These are phyloP conservation scores for Symbiodinium pilosum DNA, from an alignment of 73 alveolate genomes.

Conservation along the genomic window DNA sequence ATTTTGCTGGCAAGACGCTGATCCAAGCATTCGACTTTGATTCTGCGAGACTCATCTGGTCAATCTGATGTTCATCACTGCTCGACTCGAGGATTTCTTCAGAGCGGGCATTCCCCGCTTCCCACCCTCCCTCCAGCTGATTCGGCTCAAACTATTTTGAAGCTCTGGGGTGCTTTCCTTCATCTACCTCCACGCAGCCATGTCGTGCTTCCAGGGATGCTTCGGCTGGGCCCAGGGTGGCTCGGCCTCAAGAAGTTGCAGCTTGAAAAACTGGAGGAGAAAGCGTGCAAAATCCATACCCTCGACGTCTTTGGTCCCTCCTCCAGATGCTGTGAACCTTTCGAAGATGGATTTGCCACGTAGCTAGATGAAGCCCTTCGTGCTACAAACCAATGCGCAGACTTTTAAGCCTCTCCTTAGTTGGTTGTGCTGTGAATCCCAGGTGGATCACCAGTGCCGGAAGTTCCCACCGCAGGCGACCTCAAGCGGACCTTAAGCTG, in stretches of 20 bases:
- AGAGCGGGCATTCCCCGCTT: no score
- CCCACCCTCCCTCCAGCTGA: not conserved
- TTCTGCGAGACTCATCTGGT: conserved; percentile 17
- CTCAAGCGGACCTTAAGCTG: no score
- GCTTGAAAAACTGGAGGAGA: not conserved
- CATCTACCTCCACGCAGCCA: not conserved
- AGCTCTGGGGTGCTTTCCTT: not conserved
- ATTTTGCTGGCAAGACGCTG: conserved; percentile 48
- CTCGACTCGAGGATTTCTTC: no score
- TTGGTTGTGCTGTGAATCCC: no score
- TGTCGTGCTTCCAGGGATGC: conserved; percentile 85
- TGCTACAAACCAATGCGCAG: no score
- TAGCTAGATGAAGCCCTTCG: no score
- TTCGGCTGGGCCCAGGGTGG: conserved; percentile 46
- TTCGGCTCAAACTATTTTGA: not conserved
- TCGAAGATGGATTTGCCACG: no score
- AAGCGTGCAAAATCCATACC: no score
- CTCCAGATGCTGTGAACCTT: no score
- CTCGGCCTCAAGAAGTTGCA: not conserved
- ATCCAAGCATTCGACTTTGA: conserved; percentile 73
- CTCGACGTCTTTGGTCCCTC: not conserved
- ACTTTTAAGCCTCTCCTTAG: no score
- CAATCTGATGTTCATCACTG: no score
- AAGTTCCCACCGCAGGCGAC: not conserved
- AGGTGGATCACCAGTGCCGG: not conserved